Conservation (phyloP, 495 filamentous ascomycete species). For the Aspergillus hancockii region DNA sequence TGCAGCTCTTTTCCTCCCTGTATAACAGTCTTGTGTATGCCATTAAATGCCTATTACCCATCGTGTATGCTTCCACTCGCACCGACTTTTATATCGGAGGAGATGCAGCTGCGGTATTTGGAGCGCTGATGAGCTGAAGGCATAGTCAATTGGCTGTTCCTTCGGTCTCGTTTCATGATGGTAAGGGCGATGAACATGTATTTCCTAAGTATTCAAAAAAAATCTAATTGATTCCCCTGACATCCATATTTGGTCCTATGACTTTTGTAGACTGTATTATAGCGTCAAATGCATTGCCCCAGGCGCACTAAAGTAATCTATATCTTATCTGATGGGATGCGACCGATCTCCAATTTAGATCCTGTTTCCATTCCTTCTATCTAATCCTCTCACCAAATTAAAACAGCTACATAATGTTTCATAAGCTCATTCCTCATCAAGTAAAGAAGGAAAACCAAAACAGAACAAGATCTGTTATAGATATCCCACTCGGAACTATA, state of each 20-base stretch:
- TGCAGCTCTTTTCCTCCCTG: slow-evolving; percentile 29
- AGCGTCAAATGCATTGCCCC: too few relatives aligned
- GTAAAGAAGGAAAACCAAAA: neutral
- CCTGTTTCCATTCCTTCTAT: neutral
- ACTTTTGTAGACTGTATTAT: neutral
- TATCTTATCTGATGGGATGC: neutral
- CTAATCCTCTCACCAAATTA: neutral
- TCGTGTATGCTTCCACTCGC: slow-evolving; percentile 10
- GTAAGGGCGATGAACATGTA: slow-evolving; percentile 8
- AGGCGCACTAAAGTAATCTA: neutral
- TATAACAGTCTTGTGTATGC: slow-evolving; percentile 29
- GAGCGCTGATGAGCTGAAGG: neutral
- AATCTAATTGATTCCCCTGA: slow-evolving; percentile 12
- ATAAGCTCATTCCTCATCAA: neutral
- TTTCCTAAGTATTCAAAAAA: slow-evolving; percentile 2
- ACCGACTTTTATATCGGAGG: slow-evolving; percentile 26
- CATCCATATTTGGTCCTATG: neutral
- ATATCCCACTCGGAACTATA: neutral
- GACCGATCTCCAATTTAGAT: neutral
- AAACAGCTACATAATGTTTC: neutral
- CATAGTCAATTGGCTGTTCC: neutral
- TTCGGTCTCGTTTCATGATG: slow-evolving; percentile 5
- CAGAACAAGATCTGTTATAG: neutral
- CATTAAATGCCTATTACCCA: slow-evolving; percentile 15
- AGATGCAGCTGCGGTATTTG: slow-evolving; percentile 9